A percentile compares a stretch with the other conserved stretches of the same genome.
Evolutionary conservation across 176 grass and related monocot genomes (phyloP).

Genomic region (Cenchrus purpureus): DNA sequence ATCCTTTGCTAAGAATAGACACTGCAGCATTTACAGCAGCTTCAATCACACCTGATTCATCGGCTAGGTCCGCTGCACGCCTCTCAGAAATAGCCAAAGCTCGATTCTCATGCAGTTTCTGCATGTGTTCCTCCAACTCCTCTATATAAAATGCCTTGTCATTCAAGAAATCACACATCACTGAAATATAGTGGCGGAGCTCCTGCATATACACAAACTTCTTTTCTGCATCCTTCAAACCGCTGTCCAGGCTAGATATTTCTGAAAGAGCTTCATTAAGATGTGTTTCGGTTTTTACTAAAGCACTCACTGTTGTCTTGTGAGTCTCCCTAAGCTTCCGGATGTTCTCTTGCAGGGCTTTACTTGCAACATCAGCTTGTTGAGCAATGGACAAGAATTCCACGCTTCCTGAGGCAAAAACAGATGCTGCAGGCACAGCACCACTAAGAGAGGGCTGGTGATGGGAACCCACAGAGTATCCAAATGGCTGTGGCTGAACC

Average conservation of each 20-base stretch:
- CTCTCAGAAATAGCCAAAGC: slow-evolving; percentile 69
- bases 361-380: slow-evolving; percentile 78
- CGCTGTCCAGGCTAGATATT: slow-evolving; percentile 69
- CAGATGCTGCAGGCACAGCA: slow-evolving; percentile 38
- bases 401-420: slow-evolving; percentile 55
- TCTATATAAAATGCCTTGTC: slow-evolving; percentile 94
- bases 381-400: slow-evolving; percentile 85
- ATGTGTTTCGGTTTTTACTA: slow-evolving; percentile 70
- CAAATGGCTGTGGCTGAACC: slow-evolving; percentile 55
- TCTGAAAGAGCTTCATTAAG: slow-evolving; percentile 86
- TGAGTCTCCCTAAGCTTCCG: slow-evolving; percentile 80
- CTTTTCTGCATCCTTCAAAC: slow-evolving; percentile 70
- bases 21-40: slow-evolving; percentile 79
- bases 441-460: slow-evolving; percentile 41
- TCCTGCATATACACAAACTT: slow-evolving; percentile 94
- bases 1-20: slow-evolving; percentile 75
- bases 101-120: slow-evolving; percentile 79
- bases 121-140: slow-evolving; percentile 90
- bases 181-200: slow-evolving; percentile 83
- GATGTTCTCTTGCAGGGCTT: slow-evolving; percentile 79
- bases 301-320: slow-evolving; percentile 63
- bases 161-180: slow-evolving; percentile 91
- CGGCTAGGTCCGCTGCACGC: slow-evolving; percentile 66
- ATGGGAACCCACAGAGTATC: slow-evolving; percentile 33
- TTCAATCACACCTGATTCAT: slow-evolving; percentile 76